phyloP scores from a whole-genome alignment of 2,329 filamentous ascomycete species.

The Cladophialophora exuberans region DNA sequence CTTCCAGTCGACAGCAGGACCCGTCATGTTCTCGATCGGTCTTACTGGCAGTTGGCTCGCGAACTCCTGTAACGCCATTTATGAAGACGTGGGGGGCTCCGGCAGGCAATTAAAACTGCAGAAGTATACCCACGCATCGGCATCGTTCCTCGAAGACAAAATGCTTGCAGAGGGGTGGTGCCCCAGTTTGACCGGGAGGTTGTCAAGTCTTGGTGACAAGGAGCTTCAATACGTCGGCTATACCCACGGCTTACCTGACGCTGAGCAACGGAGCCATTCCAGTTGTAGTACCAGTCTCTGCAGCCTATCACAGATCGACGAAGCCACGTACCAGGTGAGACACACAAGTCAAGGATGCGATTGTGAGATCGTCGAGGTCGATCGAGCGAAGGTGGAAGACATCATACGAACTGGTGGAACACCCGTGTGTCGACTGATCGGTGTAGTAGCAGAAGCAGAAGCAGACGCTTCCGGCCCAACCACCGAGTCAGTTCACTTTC shows the following conservation, averaged over 20 bases:
- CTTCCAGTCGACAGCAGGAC: neutral
- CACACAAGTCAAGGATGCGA: neutral
- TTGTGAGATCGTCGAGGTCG: neutral
- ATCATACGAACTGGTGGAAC: neutral
- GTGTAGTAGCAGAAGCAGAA: too few relatives aligned
- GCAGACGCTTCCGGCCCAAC: too few relatives aligned
- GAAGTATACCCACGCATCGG: neutral
- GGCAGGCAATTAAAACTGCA: too few relatives aligned
- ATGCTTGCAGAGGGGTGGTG: neutral
- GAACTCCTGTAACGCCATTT: neutral
- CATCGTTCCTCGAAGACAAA: neutral
- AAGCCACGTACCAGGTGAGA: neutral
- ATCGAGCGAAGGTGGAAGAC: neutral
- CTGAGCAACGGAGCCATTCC: neutral
- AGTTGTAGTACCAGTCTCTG: neutral
- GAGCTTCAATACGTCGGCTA: neutral
- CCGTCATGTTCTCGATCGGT: neutral
- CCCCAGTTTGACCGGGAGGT: neutral
- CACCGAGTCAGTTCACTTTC: too few relatives aligned
- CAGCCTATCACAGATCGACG: neutral
- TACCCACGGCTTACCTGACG: neutral
- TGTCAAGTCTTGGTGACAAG: neutral
- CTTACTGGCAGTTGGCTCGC: neutral
- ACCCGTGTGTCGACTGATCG: neutral
- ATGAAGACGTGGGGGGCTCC: neutral